Percentiles rank a stretch among this genome's conserved stretches.
phyloP scores from a whole-genome alignment of 768 basidiomycete genomes.

The Holtermannia corniformis region DNA sequence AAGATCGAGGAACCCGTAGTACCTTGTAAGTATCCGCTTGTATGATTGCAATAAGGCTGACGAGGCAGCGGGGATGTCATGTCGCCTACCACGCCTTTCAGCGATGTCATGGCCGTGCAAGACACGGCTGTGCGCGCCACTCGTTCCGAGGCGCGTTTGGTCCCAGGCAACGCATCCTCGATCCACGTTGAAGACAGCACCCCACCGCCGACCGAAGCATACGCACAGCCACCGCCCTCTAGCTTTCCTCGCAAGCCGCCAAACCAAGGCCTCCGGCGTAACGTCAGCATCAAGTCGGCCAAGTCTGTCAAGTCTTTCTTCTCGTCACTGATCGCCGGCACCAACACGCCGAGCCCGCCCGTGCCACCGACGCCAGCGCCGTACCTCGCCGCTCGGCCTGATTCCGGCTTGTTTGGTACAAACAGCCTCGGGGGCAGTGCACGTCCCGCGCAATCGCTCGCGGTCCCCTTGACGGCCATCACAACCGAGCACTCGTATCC shows the following conservation, averaged over 20 bases:
- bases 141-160: not conserved
- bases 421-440: too few relatives aligned
- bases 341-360: not conserved
- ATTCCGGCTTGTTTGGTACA: not conserved
- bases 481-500: not conserved
- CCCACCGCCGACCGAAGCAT: too few relatives aligned
- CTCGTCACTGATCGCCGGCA: conserved; percentile 14
- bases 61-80: not conserved
- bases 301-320: conserved; percentile 29
- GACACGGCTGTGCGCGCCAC: not conserved
- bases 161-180: not conserved
- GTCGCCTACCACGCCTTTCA: not conserved
- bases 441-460: too few relatives aligned
- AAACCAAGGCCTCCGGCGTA: conserved; percentile 10
- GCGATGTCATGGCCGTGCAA: not conserved
- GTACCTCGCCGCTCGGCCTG: too few relatives aligned
- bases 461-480: too few relatives aligned
- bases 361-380: conserved; percentile 3
- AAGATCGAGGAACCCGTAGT: not conserved
- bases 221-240: too few relatives aligned
- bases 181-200: too few relatives aligned
- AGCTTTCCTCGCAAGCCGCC: not conserved
- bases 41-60: not conserved
- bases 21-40: not conserved
- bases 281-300: conserved; percentile 25